Base-by-base conservation (phyloP, 2,329 filamentous ascomycete genomes). In the Davidsoniella virescens region DNA sequence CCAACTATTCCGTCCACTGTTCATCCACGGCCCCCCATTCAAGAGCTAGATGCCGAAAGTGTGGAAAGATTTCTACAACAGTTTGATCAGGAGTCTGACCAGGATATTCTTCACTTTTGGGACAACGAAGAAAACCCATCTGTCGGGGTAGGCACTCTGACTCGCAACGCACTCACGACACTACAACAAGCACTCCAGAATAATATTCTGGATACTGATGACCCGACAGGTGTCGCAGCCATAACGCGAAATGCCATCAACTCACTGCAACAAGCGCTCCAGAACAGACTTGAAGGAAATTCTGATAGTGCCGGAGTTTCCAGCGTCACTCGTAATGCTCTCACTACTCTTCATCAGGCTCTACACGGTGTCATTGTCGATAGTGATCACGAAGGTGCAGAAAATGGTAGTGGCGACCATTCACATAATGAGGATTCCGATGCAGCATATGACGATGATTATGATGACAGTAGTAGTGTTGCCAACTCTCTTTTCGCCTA, bases 101-200 rank as follows among this genome's bases (percentile, higher is more conserved):
- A 70, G 7, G 76, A 77, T 50, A 71, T 80, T 52, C 58, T 80
- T 26, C 70, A 72, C 26, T 70, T 81, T 46, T 80, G 76, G 73
- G 69, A 66, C 10, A 25, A 36, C 17, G 69, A 70, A 2, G 70
- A 74, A 17, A 67, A 65, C n/a, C 67, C 66, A 3, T 65, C 62
- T 6, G 69, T 36, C 4, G 47, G 43, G 14, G 47, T 53, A 5
- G 44, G 47, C 33, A 43, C 47, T 14, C 38, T 53, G 3, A 50
- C 51, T 7, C 47, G 47, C n/a, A 53, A 53, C 33, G 47, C 51
- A 23, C 39, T 53, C 10, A 33, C 18, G 5, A 43, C 44, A 2
- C 47, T 53, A 18, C 51, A 53, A 29, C 47, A 53, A 33, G 51
- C 51, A 23, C 44, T 53, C 9, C 51, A 53, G 12, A 48, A 39